Evolutionary conservation across 2,329 filamentous ascomycete species (phyloP).

Genomic region (Beauveria sp.): DNA sequence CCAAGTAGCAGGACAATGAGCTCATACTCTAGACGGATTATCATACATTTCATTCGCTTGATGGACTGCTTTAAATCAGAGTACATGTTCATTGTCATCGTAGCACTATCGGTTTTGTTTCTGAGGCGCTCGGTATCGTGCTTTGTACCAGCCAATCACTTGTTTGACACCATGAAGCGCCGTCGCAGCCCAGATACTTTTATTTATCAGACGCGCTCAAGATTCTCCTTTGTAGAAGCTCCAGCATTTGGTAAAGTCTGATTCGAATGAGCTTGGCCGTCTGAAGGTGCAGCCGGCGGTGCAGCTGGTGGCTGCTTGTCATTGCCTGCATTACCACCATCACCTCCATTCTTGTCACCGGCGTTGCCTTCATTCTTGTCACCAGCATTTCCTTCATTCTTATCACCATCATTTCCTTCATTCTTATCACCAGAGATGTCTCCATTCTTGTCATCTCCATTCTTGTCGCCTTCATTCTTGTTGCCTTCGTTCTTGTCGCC

Average conservation of each 20-base stretch:
- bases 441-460: not conserved
- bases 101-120: not conserved
- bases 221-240: no score
- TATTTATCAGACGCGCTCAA: no score
- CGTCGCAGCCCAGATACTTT: no score
- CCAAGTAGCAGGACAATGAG: no score
- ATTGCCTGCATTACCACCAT: not conserved
- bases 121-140: not conserved
- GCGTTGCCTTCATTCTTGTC: not conserved
- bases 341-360: not conserved
- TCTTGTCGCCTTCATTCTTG: not conserved
- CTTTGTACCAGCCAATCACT: not conserved
- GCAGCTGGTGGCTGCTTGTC: not conserved
- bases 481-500: not conserved
- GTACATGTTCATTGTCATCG: no score
- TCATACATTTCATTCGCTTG: no score
- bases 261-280: no score
- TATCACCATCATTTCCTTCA: not conserved
- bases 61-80: no score
- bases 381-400: not conserved
- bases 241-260: no score
- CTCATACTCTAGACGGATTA: no score
- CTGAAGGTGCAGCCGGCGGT: no score
- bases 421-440: not conserved
- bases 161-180: no score